Conservation (phyloP, 1,284 basidiomycete genomes). For the Cutaneotrichosporon dermatis region DNA sequence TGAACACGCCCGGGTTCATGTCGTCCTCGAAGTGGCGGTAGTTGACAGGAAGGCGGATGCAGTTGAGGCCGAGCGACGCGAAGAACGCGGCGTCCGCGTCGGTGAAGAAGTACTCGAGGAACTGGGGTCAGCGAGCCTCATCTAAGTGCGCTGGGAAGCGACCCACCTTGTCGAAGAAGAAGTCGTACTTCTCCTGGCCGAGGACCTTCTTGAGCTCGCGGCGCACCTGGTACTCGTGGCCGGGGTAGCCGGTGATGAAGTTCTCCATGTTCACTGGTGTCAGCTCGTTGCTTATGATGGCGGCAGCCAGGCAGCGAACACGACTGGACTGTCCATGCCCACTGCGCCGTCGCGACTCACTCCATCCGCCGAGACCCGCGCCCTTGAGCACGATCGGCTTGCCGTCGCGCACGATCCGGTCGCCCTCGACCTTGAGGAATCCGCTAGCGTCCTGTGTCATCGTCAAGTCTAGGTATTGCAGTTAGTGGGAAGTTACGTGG, state of each 20-base stretch:
- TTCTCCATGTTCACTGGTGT: conserved; percentile 45
- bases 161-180: conserved; percentile 68
- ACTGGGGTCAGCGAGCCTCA: conserved; percentile 46
- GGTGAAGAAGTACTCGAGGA: conserved; percentile 63
- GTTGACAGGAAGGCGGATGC: conserved; percentile 53
- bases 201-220: conserved; percentile 61
- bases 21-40: conserved; percentile 39
- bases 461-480: no score
- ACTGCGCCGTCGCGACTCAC: conserved; percentile 17
- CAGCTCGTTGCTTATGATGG: background rate
- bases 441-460: no score
- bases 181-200: conserved; percentile 63
- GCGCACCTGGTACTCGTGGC: conserved; percentile 57
- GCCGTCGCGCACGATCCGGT: conserved; percentile 25
- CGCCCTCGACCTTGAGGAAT: conserved; percentile 14
- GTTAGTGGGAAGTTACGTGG: no score
- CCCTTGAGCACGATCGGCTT: conserved; percentile 39
- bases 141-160: background rate
- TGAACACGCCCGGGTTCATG: conserved; percentile 35
- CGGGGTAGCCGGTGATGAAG: conserved; percentile 45
- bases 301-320: no score
- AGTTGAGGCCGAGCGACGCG: conserved; percentile 61
- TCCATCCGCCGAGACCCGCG: conserved; percentile 46
- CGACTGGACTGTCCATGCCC: no score
- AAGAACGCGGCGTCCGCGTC: conserved; percentile 64